Base-by-base conservation (phyloP, 768 basidiomycete genomes). In the Hydnomerulius pinastri region DNA sequence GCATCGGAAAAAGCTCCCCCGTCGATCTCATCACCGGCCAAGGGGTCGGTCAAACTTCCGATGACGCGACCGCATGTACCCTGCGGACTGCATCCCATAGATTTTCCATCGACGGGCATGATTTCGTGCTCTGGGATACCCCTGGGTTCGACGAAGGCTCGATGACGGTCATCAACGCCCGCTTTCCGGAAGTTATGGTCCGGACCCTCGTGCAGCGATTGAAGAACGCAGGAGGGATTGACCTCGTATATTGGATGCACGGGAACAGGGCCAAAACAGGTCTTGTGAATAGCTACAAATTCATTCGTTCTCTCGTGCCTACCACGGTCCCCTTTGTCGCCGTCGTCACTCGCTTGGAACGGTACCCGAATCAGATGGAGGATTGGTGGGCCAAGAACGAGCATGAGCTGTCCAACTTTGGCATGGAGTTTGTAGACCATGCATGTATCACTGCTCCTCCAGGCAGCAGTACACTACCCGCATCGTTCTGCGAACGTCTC, bases 1-100 rank as follows among this genome's bases (percentile, higher is more conserved):
- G 60, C 13, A 50, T 42, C 23, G 62, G 64, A 32, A 61, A 66
- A 32, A 66, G 64, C 4, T 66, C 58, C 13, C 42, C 66, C 17
- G 46, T 66, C 5, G 66, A 66, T 36, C 36, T 64, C 8, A 53
- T 61, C 32, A 11, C 55, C 0, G 51, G 53, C 1, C 29, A 20
- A 38, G 25, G 58, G 23, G 29, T 54, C 3, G 54, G 59, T 24
- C 41, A 44, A 10, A 55, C 59, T 12, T 64, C 62, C 25, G 54
- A 51, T 33, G 62, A 64, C 36, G 39, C 64, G n/a, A 6, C 23
- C 4, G 46, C 56, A 18, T 58, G 62, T 43, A 66, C 64, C 13
- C 25, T 43, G 10, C 17, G 37, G 28, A 18, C 32, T 13, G 32
- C 39, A 28, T 43, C 37, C 3, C 54, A 66, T 46, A 58, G 36